phyloP scores from a whole-genome alignment of 352 stramenopile species.

The Pythium dissimile region DNA sequence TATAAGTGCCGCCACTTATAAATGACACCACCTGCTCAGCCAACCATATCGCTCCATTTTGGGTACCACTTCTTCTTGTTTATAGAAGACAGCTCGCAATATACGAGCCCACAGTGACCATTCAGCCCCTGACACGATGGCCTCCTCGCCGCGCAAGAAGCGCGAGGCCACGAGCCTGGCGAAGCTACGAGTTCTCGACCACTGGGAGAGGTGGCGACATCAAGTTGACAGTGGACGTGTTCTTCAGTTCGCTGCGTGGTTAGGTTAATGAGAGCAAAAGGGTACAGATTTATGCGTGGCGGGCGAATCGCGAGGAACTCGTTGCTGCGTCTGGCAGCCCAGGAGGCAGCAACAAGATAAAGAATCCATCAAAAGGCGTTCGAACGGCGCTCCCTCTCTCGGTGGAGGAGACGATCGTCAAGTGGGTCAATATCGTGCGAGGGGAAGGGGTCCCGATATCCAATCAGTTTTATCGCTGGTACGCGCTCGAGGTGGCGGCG shows the following conservation, averaged over 20 bases:
- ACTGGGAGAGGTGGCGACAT: neutral
- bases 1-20: constrained; percentile 1
- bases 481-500: constrained; percentile 17
- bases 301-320: neutral
- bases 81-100: neutral
- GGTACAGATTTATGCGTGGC: neutral
- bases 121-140: neutral
- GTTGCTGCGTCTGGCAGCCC: neutral
- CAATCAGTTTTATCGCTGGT: constrained; percentile 13
- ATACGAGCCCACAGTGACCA: neutral
- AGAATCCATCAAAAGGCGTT: neutral
- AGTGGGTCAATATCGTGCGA: constrained; percentile 23
- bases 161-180: neutral
- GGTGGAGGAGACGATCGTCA: constrained; percentile 19
- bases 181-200: neutral
- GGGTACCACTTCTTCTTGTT: neutral
- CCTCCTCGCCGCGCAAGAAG: neutral
- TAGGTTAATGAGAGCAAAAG: neutral
- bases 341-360: neutral
- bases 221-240: neutral
- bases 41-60: neutral
- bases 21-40: neutral
- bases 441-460: constrained; percentile 27
- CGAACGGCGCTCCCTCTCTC: constrained; percentile 13
- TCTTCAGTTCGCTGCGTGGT: neutral